Percentiles rank a stretch among this genome's conserved stretches.
These are phyloP conservation scores for Linaria vulgaris DNA, from an alignment of 257 asterid genomes.

Conservation along the genomic window DNA sequence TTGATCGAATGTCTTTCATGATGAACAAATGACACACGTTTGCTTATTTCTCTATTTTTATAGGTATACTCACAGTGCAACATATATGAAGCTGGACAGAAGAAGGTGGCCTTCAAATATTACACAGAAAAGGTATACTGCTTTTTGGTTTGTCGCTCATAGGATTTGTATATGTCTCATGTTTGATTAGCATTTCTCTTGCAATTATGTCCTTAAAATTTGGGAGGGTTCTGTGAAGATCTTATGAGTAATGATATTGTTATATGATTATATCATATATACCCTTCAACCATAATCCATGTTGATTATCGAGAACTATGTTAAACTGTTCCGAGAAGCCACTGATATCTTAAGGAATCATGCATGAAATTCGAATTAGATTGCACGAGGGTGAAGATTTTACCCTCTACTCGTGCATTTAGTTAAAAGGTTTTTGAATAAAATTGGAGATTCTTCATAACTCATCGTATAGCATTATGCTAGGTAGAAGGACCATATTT, in stretches of 20 bases:
- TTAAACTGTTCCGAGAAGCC: too few relatives aligned
- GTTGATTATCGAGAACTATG: too few relatives aligned
- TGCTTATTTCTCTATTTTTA: background rate
- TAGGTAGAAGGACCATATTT: too few relatives aligned
- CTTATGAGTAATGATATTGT: background rate
- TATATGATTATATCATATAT: background rate
- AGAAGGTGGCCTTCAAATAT: conserved; percentile 78
- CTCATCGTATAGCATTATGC: too few relatives aligned
- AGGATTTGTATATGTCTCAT: background rate
- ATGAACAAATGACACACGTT: background rate
- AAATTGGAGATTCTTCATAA: too few relatives aligned
- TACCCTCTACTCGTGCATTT: too few relatives aligned
- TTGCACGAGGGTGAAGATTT: too few relatives aligned
- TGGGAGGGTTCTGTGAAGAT: background rate
- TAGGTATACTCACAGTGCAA: conserved; percentile 86
- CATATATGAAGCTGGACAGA: conserved; percentile 88
- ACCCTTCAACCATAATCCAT: too few relatives aligned
- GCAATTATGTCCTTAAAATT: background rate
- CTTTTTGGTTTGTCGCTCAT: background rate
- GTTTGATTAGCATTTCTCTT: background rate
- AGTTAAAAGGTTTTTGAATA: too few relatives aligned
- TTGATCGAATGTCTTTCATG: background rate
- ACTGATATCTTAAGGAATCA: too few relatives aligned
- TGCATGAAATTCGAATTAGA: too few relatives aligned
- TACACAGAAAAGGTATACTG: conserved; percentile 64